Percentiles rank a stretch among this genome's conserved stretches.
phyloP scores from a whole-genome alignment of 495 filamentous ascomycete genomes.

The Penicillium riverlandense region DNA sequence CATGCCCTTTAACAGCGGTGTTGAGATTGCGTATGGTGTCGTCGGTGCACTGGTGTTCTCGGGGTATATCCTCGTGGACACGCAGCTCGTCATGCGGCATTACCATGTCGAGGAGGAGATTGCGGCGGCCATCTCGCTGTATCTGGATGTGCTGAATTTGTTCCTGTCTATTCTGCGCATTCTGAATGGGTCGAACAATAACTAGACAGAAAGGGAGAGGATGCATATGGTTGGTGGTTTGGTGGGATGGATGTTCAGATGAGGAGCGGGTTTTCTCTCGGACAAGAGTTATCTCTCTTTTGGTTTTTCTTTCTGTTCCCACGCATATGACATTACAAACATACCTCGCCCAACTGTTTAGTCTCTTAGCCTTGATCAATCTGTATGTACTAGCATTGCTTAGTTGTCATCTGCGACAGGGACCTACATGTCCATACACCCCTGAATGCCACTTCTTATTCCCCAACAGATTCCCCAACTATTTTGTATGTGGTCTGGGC shows the following conservation, averaged over 20 bases:
- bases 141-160: conserved; percentile 93
- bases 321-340: no score
- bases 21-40: conserved; percentile 78
- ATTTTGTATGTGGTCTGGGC: no score
- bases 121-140: conserved; percentile 88
- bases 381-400: no score
- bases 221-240: neutral
- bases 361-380: no score
- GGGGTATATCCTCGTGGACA: conserved; percentile 92
- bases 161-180: conserved; percentile 91
- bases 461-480: no score
- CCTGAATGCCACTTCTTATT: no score
- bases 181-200: conserved; percentile 80
- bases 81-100: conserved; percentile 87
- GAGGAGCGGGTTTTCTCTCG: no score
- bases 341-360: no score
- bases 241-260: neutral
- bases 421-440: no score
- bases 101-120: conserved; percentile 99
- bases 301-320: no score
- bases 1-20: conserved; percentile 68
- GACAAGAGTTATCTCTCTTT: no score
- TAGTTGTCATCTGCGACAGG: no score
- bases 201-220: conserved; percentile 40
- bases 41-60: conserved; percentile 81